Evolutionary conservation across 139 green algal species (phyloP).

Genomic region (Chlamydomonas urium): DNA sequence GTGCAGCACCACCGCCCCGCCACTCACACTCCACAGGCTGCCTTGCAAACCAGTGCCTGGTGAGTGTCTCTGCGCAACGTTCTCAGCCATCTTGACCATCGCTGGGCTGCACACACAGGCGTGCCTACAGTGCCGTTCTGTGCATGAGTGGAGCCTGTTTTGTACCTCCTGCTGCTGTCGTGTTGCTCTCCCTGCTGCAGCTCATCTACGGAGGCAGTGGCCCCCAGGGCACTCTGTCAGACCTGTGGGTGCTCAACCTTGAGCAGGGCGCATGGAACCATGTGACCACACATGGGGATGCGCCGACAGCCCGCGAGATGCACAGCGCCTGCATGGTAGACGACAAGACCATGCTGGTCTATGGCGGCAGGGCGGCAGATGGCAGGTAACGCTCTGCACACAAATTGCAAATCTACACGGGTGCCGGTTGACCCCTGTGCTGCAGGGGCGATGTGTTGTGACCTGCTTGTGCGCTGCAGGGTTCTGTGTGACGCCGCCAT

Average conservation of each 20-base stretch:
- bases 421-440: not conserved
- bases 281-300: conserved; percentile 11
- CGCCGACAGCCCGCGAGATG: conserved; percentile 54
- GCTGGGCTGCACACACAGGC: not conserved
- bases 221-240: conserved; percentile 45
- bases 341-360: conserved; percentile 47
- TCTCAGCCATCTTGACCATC: not conserved
- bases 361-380: conserved; percentile 43
- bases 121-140: not conserved
- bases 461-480: conserved; percentile 13
- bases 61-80: conserved; percentile 13
- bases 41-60: conserved; percentile 37
- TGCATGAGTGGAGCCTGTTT: not conserved
- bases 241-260: conserved; percentile 63
- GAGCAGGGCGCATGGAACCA: conserved; percentile 26
- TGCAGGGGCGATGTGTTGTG: not conserved
- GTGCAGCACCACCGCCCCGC: conserved; percentile 30
- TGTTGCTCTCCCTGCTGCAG: conserved; percentile 22
- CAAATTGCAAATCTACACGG: not conserved
- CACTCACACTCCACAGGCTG: conserved; percentile 54
- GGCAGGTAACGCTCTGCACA: conserved; percentile 26
- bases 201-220: conserved; percentile 63
- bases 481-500: conserved; percentile 46
- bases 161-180: not conserved
- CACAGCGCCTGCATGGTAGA: conserved; percentile 48